A percentile compares a stretch with the other conserved stretches of the same genome.
Conservation (phyloP, 352 stramenopile species). For the Phytophthora kernoviae region DNA sequence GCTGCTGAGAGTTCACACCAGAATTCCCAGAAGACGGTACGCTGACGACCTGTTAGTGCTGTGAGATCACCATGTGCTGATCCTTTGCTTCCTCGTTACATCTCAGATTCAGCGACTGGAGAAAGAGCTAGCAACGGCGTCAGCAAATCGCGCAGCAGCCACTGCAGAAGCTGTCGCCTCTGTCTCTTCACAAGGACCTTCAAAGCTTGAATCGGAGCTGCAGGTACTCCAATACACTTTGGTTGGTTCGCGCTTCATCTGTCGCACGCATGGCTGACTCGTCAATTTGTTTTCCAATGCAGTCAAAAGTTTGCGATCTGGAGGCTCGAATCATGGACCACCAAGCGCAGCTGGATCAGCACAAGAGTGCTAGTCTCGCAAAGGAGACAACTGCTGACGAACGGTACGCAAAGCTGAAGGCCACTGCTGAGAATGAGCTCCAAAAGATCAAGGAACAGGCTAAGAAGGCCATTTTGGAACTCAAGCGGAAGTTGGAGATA, state of each 20-base stretch:
- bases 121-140: slow-evolving; percentile 45
- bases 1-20: slow-evolving; percentile 36
- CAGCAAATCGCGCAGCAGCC: slow-evolving; percentile 27
- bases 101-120: slow-evolving; percentile 65
- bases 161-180: slow-evolving; percentile 38
- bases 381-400: slow-evolving; percentile 66
- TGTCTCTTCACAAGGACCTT: slow-evolving; percentile 23
- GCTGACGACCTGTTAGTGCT: slow-evolving; percentile 1
- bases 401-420: slow-evolving; percentile 79
- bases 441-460: slow-evolving; percentile 88
- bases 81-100: not conserved
- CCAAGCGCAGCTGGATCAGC: slow-evolving; percentile 56
- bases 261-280: not conserved
- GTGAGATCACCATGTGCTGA: not conserved
- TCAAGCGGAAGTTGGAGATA: slow-evolving; percentile 77
- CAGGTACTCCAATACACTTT: slow-evolving; percentile 26
- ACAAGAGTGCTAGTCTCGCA: slow-evolving; percentile 42
- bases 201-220: slow-evolving; percentile 43
- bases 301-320: slow-evolving; percentile 50
- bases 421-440: slow-evolving; percentile 72
- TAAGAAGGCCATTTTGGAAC: slow-evolving; percentile 86
- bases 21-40: slow-evolving; percentile 58
- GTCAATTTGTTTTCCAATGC: not conserved
- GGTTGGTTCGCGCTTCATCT: not conserved
- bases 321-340: slow-evolving; percentile 39